These are phyloP conservation scores for Daedaleopsis sinensis DNA, from an alignment of 768 basidiomycete genomes.

Conservation along the genomic window DNA sequence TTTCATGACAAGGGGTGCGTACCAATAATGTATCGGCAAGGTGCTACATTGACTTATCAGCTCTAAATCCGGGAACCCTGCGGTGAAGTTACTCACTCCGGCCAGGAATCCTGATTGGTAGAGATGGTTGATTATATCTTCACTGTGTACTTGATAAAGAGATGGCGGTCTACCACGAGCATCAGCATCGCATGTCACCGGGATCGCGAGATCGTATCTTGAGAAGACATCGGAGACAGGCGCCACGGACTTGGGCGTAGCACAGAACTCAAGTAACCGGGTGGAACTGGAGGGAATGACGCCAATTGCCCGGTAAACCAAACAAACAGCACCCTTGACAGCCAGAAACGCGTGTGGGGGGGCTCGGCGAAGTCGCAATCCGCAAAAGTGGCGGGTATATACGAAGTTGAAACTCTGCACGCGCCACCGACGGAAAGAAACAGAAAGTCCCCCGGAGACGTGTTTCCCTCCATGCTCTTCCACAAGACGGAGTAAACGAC, in stretches of 20 bases:
- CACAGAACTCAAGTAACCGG: not conserved
- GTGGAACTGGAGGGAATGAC: not conserved
- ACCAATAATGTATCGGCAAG: slow-evolving; percentile 83
- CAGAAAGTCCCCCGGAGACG: not conserved
- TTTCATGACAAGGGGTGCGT: not conserved
- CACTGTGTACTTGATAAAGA: slow-evolving; percentile 67
- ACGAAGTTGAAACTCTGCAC: not conserved
- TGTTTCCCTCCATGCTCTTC: not conserved
- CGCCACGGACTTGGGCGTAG: slow-evolving; percentile 5
- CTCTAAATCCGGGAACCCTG: not conserved
- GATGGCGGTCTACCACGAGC: slow-evolving; percentile 23
- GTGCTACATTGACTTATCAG: slow-evolving; percentile 49
- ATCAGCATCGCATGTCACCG: not conserved
- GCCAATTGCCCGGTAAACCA: not conserved
- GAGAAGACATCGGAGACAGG: slow-evolving; percentile 5
- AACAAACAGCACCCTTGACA: not conserved
- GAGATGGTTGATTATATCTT: slow-evolving; percentile 77
- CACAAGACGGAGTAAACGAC: not conserved
- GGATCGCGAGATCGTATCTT: not conserved
- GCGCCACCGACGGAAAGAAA: not conserved
- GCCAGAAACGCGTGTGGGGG: not conserved
- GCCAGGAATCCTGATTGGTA: slow-evolving; percentile 82
- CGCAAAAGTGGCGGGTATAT: not conserved
- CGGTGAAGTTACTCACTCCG: slow-evolving; percentile 56
- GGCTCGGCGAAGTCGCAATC: not conserved